A percentile compares a stretch with the other conserved stretches of the same genome.
phyloP scores from a whole-genome alignment of 176 grass and related monocot genomes.

The Olyra latifolia region DNA sequence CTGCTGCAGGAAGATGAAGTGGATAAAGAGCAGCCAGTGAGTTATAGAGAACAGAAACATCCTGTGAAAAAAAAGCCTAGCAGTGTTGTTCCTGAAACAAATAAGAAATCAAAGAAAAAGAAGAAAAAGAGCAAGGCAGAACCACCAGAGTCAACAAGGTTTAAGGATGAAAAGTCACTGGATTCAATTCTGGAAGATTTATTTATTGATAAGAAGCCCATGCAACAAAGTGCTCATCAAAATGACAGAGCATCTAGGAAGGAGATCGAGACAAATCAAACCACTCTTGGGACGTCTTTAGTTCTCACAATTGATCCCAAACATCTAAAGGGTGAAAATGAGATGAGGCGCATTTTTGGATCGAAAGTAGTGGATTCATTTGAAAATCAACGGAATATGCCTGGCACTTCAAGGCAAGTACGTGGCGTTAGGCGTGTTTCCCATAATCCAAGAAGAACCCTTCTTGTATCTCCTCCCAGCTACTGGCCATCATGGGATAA shows the following conservation, averaged over 20 bases:
- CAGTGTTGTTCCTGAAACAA: constrained; percentile 42
- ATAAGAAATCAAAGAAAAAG: constrained; percentile 94
- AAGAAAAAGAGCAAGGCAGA: constrained; percentile 81
- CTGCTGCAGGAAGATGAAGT: constrained; percentile 72
- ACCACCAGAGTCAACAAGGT: constrained; percentile 27
- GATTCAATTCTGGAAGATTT: constrained; percentile 84
- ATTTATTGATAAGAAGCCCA: constrained; percentile 57
- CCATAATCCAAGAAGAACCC: constrained; percentile 81
- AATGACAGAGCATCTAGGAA: constrained; percentile 46
- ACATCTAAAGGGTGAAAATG: constrained; percentile 90
- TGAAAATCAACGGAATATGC: constrained; percentile 72
- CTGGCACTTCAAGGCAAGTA: constrained; percentile 68
- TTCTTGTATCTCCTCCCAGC: constrained; percentile 72
- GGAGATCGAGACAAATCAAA: constrained; percentile 41
- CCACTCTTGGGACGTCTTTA: constrained; percentile 28
- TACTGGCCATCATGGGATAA: constrained; percentile 91
- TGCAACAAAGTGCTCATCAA: constrained; percentile 35
- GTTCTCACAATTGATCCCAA: constrained; percentile 79
- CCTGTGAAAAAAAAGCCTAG: constrained; percentile 36
- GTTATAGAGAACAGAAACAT: constrained; percentile 42
- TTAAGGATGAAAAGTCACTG: constrained; percentile 51
- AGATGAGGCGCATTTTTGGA: constrained; percentile 96
- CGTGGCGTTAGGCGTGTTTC: constrained; percentile 63
- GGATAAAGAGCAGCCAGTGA: constrained; percentile 38
- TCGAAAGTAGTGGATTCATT: constrained; percentile 96